phyloP scores from a whole-genome alignment of 257 asterid genomes.

The Ophiorrhiza pumila region DNA sequence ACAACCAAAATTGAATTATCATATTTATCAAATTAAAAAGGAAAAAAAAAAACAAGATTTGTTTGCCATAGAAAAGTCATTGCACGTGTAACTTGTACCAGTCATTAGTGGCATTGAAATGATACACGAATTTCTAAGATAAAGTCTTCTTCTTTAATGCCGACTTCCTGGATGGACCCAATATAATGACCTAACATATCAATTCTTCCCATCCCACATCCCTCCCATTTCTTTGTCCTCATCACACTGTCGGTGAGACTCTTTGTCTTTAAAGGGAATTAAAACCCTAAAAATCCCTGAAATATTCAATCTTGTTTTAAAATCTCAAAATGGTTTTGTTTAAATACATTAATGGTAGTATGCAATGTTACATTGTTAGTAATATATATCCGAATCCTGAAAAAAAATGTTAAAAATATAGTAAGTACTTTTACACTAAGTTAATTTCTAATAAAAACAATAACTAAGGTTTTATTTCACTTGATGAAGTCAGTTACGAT shows the following conservation, averaged over 20 bases:
- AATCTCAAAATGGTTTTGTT: too few relatives aligned
- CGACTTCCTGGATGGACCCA: constrained; percentile 38
- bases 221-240: constrained; percentile 21
- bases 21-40: too few relatives aligned
- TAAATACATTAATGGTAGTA: too few relatives aligned
- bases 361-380: neutral
- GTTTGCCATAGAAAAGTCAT: constrained; percentile 27
- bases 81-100: constrained; percentile 69
- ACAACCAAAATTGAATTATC: neutral
- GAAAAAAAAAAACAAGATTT: constrained; percentile 1
- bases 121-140: constrained; percentile 53
- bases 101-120: constrained; percentile 20
- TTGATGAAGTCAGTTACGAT: too few relatives aligned
- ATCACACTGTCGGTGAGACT: constrained; percentile 72
- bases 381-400: too few relatives aligned
- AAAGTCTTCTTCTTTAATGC: constrained; percentile 29
- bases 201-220: too few relatives aligned
- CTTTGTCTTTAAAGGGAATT: neutral
- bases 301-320: neutral
- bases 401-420: too few relatives aligned
- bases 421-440: too few relatives aligned
- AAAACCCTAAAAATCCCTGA: neutral
- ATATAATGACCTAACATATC: constrained; percentile 36
- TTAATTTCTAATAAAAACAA: too few relatives aligned
- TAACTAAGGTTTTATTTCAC: too few relatives aligned